Conservation (phyloP, 2,329 filamentous ascomycete species). For the Neopestalotiopsis sp. region DNA sequence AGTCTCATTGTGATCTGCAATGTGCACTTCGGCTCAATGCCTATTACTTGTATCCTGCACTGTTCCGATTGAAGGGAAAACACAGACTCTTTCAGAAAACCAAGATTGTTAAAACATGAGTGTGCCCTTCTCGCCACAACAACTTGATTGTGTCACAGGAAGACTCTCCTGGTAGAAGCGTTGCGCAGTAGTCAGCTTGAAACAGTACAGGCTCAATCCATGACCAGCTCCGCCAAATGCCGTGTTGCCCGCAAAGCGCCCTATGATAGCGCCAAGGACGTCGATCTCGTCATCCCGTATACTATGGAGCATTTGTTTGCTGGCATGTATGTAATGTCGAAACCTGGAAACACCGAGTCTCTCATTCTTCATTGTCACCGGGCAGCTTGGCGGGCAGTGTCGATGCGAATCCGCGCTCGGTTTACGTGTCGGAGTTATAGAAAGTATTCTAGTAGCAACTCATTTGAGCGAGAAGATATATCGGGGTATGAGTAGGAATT, state of each 20-base stretch:
- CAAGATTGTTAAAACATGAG: neutral
- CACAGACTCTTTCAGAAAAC: too few species aligned
- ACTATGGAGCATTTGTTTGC: neutral
- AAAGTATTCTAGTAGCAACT: neutral
- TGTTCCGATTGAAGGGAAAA: too few species aligned
- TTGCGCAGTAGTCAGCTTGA: neutral
- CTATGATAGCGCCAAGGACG: neutral
- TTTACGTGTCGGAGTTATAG: neutral
- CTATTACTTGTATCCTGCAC: neutral
- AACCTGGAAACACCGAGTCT: neutral
- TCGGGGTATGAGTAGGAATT: neutral
- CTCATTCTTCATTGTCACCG: neutral
- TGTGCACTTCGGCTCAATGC: neutral
- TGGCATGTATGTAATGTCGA: neutral
- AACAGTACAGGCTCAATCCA: neutral
- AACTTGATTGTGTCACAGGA: neutral
- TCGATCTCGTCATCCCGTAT: neutral
- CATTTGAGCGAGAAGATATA: neutral
- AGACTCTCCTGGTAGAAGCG: neutral
- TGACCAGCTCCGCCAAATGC: neutral
- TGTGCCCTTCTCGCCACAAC: neutral
- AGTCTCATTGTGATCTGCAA: neutral
- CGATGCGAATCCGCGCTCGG: neutral
- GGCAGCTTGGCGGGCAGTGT: neutral
- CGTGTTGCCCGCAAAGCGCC: neutral